These are phyloP conservation scores for Candida schatavii DNA, from an alignment of 805 yeast genomes.

Conservation along the genomic window DNA sequence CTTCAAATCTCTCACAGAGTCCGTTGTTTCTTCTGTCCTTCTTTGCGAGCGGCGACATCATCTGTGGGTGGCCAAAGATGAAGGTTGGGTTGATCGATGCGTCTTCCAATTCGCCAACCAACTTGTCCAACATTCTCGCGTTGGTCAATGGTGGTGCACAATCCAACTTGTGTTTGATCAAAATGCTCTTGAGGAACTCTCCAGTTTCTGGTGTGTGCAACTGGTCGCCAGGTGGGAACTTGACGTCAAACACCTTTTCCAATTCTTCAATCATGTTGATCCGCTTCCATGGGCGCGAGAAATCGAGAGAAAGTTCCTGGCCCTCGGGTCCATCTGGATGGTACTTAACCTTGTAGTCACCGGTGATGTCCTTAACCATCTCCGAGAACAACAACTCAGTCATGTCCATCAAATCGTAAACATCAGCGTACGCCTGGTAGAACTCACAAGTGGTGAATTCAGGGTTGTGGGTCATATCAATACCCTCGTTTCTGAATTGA, in stretches of 20 bases:
- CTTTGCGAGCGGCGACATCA: constrained; percentile 99
- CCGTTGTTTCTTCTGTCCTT: constrained; percentile 91
- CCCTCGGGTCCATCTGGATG: constrained; percentile 95
- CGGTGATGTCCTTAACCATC: constrained; percentile 95
- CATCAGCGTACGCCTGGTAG: constrained; percentile 97
- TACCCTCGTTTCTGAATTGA: constrained; percentile 98
- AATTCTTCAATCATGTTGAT: constrained; percentile 95
- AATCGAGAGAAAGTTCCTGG: constrained; percentile 74
- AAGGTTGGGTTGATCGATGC: constrained; percentile 94
- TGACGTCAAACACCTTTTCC: constrained; percentile 81
- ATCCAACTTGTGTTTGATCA: constrained; percentile 77
- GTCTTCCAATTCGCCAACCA: constrained; percentile 96
- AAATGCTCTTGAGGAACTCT: constrained; percentile 76
- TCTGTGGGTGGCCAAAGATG: constrained; percentile 97
- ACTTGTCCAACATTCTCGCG: constrained; percentile 98
- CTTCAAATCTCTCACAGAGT: constrained; percentile 96
- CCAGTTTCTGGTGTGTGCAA: constrained; percentile 94
- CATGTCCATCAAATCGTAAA: constrained; percentile 90
- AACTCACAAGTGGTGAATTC: constrained; percentile 99
- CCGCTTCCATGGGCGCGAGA: constrained; percentile 98
- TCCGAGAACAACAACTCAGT: constrained; percentile 92
- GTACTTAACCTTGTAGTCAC: constrained; percentile 78
- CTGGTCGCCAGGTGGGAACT: constrained; percentile 94
- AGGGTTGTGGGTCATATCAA: constrained; percentile 98
- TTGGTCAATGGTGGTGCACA: constrained; percentile 93